Evolutionary conservation across 2,329 filamentous ascomycete species (phyloP), one percentile per base, ranked within the genome.

Genomic region (Arachnopeziza araneosa): DNA sequence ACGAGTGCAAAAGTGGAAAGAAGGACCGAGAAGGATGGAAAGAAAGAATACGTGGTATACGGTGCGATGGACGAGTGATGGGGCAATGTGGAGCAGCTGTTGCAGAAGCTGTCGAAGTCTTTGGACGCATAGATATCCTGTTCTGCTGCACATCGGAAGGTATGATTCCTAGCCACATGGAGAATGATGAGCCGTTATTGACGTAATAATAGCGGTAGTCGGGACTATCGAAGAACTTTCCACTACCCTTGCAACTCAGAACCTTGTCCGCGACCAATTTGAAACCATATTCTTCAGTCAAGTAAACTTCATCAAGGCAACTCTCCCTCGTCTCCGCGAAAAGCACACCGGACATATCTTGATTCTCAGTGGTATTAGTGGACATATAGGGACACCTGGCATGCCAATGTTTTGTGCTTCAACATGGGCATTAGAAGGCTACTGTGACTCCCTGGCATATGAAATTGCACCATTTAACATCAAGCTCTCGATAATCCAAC

Each of bases 391-490:
- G 44, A 97, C 93, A 0, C 95, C 95, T 0, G 92, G 93, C 1
- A 84, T 98, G 77, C 84, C 91, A 59, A 90, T 96, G 79, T 95
- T 96, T 73, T 95, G 92, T 66, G 91, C 93, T 21, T 90, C 92
- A 17, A 93, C 92, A 48, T 97, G 93, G 92, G 95, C 92, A 1
- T 83, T 97, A 44, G 95, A 98, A 76, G 95, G 93, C 21, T 97
- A 95, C 74, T 97, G 93, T 76, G 93, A 98, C 76, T 91, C 91
- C 61, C 81, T 99, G 24, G 93, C 93, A 1, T 99, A 97, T 75
- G 95, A 99, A 75, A 89, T 99, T 64, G 90, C 93, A 0, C 95
- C 95, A 0, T 98, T 98, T 79, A 97, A 97, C 76, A 86, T 98
- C 77, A 96, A 93, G 75, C 85, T 98, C 74, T 97, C 92, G 50